phyloP scores from a whole-genome alignment of 1,139 yeast species.

The Geotrichum siamense region DNA sequence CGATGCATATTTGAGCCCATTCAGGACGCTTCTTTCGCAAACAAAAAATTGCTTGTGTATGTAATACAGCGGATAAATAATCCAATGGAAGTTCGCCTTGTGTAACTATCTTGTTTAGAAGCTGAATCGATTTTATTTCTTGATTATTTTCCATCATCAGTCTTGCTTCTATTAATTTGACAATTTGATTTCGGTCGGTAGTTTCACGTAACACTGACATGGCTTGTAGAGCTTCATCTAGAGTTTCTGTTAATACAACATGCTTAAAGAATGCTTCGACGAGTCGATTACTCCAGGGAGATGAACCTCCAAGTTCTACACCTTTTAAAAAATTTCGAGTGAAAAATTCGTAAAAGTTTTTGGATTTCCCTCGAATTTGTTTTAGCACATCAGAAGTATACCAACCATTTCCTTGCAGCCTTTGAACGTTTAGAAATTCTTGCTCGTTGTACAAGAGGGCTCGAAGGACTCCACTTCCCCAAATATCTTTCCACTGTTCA shows the following conservation, averaged over 20 bases:
- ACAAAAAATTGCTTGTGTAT: slow-evolving; percentile 65
- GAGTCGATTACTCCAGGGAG: slow-evolving; percentile 60
- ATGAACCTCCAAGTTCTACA: slow-evolving; percentile 55
- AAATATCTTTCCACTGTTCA: slow-evolving; percentile 78
- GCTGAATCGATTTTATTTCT: slow-evolving; percentile 68
- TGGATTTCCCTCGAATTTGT: slow-evolving; percentile 36
- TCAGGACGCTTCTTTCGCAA: slow-evolving; percentile 57
- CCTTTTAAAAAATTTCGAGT: slow-evolving; percentile 63
- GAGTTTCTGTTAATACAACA: slow-evolving; percentile 56
- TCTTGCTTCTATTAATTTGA: slow-evolving; percentile 44
- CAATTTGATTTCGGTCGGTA: slow-evolving; percentile 39
- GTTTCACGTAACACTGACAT: slow-evolving; percentile 40
- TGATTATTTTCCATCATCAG: slow-evolving; percentile 59
- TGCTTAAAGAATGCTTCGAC: slow-evolving; percentile 67
- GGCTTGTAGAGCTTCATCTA: slow-evolving; percentile 50
- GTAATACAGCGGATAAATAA: slow-evolving; percentile 39
- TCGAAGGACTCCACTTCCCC: slow-evolving; percentile 55
- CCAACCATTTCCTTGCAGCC: slow-evolving; percentile 40
- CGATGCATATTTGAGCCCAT: slow-evolving; percentile 54
- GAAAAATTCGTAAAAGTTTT: slow-evolving; percentile 51
- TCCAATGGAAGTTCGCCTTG: slow-evolving; percentile 34
- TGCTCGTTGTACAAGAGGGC: slow-evolving; percentile 63
- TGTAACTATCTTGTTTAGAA: slow-evolving; percentile 59
- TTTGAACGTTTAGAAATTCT: slow-evolving; percentile 51
- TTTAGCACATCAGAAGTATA: slow-evolving; percentile 58